Evolutionary conservation across 2,329 filamentous ascomycete species (phyloP), one percentile per base, ranked within the genome.

Genomic region (Pseudogymnoascus sp.): DNA sequence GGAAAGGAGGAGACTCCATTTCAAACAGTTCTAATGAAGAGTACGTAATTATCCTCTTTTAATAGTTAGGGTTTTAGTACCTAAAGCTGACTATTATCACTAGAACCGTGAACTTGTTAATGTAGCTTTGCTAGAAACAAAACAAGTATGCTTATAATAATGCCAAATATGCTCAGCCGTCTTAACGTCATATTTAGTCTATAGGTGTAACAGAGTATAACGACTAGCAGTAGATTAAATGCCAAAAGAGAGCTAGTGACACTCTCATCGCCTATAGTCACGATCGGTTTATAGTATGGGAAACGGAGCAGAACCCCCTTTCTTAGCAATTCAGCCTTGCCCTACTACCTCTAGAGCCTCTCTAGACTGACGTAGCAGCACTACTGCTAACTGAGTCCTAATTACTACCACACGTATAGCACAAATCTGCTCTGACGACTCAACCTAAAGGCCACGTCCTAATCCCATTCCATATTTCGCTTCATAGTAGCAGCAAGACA

Each of bases 91-190:
- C 41, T 45, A 45, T 45, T 21, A 11, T 61, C 11, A 34, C 23
- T 5, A 68, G 67, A 19, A 68, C 66, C 31, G 62, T 67, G 6
- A 43, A 45, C 1, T 37, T 68, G 1, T 60, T 68, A 4, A 64
- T 31, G 37, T 65, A 68, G 23, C 51, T 68, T 6, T 68, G 65
- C 21, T 68, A 37, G 62, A 68, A 64, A 39, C 67, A 68, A 54
- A 68, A 63, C 41, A 43, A 60, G 28, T 68, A 68, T 41, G 43
- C 60, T 16, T 43, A 28, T 23, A 67, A 65, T 14, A 68, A 68
- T 37, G 39, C 23, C 7, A 61, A 63, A 4, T 67, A 68, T 43
- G 6, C 8, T 43, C 3, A 43, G 39, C 19, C 16, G 19, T 45
- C 41, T 45, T 10, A 45, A 45, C 3, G 2, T 45, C 4, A 4